Percentiles rank a stretch among this genome's conserved stretches.
Conservation (phyloP, 441 rosid species). For the Pelargonium citronellum region DNA sequence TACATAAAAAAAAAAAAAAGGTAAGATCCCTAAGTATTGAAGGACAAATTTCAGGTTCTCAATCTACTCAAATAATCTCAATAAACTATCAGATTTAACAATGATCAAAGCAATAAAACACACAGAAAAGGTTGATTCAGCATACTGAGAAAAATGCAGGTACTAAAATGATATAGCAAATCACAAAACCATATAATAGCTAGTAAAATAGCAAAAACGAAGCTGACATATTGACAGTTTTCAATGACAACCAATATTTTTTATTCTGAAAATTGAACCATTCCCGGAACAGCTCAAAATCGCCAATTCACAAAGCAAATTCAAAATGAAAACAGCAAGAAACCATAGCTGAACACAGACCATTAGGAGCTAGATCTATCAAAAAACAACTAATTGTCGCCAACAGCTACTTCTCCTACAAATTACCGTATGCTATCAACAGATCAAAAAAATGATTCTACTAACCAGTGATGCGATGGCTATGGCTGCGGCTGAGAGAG, state of each 20-base stretch:
- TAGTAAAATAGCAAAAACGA: background rate
- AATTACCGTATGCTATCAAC: background rate
- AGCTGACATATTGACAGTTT: background rate
- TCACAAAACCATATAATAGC: background rate
- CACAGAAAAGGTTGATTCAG: background rate
- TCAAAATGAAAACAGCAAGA: background rate
- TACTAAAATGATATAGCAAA: background rate
- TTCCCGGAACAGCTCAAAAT: background rate
- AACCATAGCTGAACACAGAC: background rate
- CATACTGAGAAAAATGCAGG: background rate
- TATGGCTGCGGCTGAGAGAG: too few relatives aligned
- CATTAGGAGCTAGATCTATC: background rate
- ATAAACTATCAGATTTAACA: background rate
- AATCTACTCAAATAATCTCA: background rate
- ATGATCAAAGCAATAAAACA: background rate
- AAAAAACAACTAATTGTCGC: background rate
- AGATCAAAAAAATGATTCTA: background rate
- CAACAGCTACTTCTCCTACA: background rate
- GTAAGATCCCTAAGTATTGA: background rate
- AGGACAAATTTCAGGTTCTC: background rate
- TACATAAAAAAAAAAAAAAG: background rate
- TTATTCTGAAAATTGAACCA: background rate
- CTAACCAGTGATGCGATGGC: conserved; percentile 1
- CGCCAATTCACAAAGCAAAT: background rate
- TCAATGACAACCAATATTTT: background rate